These are phyloP conservation scores for Coffea canephora DNA, from an alignment of 257 asterid genomes.

Conservation along the genomic window DNA sequence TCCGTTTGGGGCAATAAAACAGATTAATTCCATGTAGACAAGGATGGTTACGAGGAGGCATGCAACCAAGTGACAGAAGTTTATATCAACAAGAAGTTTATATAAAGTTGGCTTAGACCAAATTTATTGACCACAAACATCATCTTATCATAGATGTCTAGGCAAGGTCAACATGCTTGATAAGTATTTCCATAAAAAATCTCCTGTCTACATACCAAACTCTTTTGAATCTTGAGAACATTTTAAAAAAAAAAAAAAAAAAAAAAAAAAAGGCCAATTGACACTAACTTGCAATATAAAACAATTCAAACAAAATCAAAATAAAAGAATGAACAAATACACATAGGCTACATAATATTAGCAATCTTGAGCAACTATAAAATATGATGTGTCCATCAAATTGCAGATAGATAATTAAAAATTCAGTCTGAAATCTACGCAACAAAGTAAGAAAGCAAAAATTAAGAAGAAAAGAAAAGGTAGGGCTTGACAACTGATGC, in stretches of 20 bases:
- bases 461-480: not conserved
- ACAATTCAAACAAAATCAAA: not conserved
- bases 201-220: not conserved
- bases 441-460: not conserved
- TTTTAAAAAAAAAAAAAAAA: too few species aligned
- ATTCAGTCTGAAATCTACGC: not conserved
- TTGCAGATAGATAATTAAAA: not conserved
- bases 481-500: not conserved
- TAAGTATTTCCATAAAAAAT: not conserved
- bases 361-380: not conserved
- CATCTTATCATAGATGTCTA: not conserved
- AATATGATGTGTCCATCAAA: not conserved
- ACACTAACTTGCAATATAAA: not conserved
- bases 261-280: not conserved
- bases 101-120: not conserved
- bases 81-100: not conserved
- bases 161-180: not conserved
- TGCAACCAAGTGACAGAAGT: not conserved
- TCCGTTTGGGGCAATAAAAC: not conserved
- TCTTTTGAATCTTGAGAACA: not conserved
- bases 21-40: not conserved
- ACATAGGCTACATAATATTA: not conserved
- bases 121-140: not conserved
- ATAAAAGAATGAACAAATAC: not conserved
- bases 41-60: not conserved